Evolutionary conservation across 192 early-diverging fungal genomes (phyloP).

Genomic region (Coemansia sp.): DNA sequence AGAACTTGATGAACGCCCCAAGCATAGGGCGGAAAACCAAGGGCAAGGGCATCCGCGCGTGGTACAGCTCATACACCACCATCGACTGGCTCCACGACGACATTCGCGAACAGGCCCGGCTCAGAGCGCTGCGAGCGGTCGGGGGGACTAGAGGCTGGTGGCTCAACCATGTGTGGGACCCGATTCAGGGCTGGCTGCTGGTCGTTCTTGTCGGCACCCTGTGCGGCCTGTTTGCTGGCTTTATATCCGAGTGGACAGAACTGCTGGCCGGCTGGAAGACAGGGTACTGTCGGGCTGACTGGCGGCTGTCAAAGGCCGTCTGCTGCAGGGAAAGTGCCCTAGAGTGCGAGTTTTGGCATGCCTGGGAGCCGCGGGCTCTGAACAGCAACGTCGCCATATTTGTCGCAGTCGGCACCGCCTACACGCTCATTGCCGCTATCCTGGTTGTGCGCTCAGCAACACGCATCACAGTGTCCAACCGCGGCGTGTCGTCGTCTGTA

Average conservation of each 20-base stretch:
- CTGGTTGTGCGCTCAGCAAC: constrained; percentile 62
- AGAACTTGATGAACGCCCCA: constrained; percentile 19
- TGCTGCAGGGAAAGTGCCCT: constrained; percentile 75
- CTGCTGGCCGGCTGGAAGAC: constrained; percentile 82
- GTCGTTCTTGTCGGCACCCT: constrained; percentile 66
- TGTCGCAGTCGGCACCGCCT: constrained; percentile 52
- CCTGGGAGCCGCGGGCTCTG: constrained; percentile 52
- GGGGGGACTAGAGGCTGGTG: constrained; percentile 60
- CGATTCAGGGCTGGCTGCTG: constrained; percentile 84
- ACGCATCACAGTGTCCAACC: constrained; percentile 33
- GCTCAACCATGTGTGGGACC: constrained; percentile 66
- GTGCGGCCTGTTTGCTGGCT: constrained; percentile 46
- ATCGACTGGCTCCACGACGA: constrained; percentile 90
- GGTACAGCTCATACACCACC: constrained; percentile 51
- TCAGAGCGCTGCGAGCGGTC: constrained; percentile 56
- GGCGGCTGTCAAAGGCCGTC: constrained; percentile 70
- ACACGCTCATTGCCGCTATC: constrained; percentile 59
- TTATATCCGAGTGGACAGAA: constrained; percentile 59
- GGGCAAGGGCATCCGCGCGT: constrained; percentile 40
- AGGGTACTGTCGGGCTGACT: constrained; percentile 77
- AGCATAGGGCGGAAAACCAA: constrained; percentile 28
- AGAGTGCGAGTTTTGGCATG: constrained; percentile 59
- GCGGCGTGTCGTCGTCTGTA: constrained; percentile 46
- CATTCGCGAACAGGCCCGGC: constrained; percentile 75
- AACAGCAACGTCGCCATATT: constrained; percentile 28